Base-by-base conservation (phyloP, 2,329 filamentous ascomycete genomes). In the Xylariaceae sp. region DNA sequence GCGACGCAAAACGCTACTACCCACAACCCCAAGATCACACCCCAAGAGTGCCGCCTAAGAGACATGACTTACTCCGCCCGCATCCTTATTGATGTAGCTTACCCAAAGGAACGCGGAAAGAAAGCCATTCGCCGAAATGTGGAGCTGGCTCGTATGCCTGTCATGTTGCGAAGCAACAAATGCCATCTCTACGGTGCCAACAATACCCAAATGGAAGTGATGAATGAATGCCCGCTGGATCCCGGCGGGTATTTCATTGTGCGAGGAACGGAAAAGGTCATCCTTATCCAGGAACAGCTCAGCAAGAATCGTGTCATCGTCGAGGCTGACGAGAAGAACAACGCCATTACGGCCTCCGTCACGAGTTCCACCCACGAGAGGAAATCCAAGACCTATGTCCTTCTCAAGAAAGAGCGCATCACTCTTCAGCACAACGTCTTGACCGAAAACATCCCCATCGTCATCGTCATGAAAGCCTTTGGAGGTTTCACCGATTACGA, bases 261-360 rank as follows among this genome's bases (percentile, higher is more conserved):
- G 58, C 90, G 92, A 62, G 94, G 94, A 42, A 96, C 95, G 17
- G 94, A 99, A 69, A 99, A 99, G 75, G 94, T 99, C 60, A 99
- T 99, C 64, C 75, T 99, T 39, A 95, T 99, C 12, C 94, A 99
- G 69, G 95, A 99, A 66, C 94, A 99, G 72, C 75, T 99, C 66
- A 99, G 94, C 79, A 99, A 99, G 80, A 99, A 99, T 71, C 85
- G 94, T 74, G 89, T 99, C 63, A 96, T 99, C 66, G 92, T 99
- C 14, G 95, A 99, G 71, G 86, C 89, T 48, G 89, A 92, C 62
- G 80, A 86, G 45, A 95, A 95, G 73, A 97, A 96, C 71, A 88
- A 88, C 52, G 85, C 95, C 56, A 92, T 97, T 49, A 89, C 92
- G 59, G 94, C 95, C 35, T 97, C 94, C 1, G 94, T 97, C 30